These are phyloP conservation scores for Kurtzmaniella quercitrusa DNA, from an alignment of 1,139 yeast genomes.

Conservation along the genomic window DNA sequence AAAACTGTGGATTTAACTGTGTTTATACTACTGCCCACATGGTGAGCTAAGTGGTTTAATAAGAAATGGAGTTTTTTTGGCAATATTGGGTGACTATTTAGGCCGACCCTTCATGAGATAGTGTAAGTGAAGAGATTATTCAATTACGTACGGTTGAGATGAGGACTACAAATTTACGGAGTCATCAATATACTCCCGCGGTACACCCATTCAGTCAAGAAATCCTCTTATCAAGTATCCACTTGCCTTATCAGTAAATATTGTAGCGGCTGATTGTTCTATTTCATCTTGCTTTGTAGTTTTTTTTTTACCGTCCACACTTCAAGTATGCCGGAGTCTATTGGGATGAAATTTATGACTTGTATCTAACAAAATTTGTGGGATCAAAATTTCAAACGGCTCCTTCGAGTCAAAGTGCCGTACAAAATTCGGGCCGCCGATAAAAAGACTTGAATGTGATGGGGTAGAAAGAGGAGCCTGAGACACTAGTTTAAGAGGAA, in stretches of 20 bases:
- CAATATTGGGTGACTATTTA: no score
- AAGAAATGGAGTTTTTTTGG: no score
- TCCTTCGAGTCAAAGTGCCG: neutral
- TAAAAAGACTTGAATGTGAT: neutral
- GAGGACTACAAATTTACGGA: neutral
- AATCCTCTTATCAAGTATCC: neutral
- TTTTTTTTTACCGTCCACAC: neutral
- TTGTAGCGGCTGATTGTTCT: neutral
- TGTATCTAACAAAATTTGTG: neutral
- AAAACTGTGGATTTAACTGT: no score
- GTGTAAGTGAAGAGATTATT: no score
- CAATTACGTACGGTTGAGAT: no score
- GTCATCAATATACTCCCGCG: neutral
- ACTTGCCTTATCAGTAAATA: neutral
- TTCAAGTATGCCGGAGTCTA: neutral
- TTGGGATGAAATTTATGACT: neutral
- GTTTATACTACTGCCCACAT: no score
- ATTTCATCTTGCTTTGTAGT: neutral
- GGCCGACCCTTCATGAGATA: no score
- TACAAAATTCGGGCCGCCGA: neutral
- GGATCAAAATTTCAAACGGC: conserved; percentile 1
- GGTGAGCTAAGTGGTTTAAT: no score
- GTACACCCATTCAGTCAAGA: neutral
- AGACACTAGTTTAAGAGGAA: no score
- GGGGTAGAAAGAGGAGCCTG: neutral